These are phyloP conservation scores for Panicum miliaceum DNA, from an alignment of 176 grass and related monocot genomes.

Conservation along the genomic window DNA sequence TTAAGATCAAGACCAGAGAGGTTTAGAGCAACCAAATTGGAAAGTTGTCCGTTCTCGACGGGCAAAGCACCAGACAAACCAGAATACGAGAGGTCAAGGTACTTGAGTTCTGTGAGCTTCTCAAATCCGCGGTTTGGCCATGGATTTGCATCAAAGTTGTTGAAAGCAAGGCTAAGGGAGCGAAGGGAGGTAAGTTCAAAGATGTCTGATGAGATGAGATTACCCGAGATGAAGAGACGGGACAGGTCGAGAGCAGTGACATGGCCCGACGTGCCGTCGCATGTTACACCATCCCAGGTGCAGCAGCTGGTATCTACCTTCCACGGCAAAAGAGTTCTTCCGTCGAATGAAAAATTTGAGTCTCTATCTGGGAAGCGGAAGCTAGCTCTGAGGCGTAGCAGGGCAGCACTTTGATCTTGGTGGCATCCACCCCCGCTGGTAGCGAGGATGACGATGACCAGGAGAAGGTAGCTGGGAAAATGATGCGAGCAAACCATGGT, in stretches of 20 bases:
- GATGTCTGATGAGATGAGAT: conserved; percentile 14
- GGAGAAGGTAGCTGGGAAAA: background rate
- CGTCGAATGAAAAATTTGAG: background rate
- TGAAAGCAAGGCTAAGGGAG: conserved; percentile 49
- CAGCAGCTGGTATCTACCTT: conserved; percentile 46
- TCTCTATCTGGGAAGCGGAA: background rate
- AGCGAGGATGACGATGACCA: background rate
- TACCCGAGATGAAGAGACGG: conserved; percentile 7
- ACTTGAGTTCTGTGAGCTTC: conserved; percentile 32
- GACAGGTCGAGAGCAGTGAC: conserved; percentile 53
- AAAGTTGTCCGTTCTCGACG: conserved; percentile 39
- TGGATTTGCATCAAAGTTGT: conserved; percentile 27
- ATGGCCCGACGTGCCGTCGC: conserved; percentile 19
- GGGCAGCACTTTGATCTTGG: conserved; percentile 37
- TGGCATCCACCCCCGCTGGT: conserved; percentile 13
- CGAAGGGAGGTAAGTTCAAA: conserved; percentile 54
- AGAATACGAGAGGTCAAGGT: conserved; percentile 52
- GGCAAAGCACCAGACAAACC: conserved; percentile 52
- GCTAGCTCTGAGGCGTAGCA: conserved; percentile 46
- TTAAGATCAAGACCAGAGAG: background rate
- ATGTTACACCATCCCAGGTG: conserved; percentile 50
- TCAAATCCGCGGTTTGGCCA: conserved; percentile 36
- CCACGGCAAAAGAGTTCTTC: conserved; percentile 32
- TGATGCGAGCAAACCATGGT: conserved; percentile 20
- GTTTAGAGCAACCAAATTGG: background rate